Percentiles rank a stretch among this genome's conserved stretches.
These are phyloP conservation scores for Yarrowia divulgata DNA, from an alignment of 805 yeast genomes.

Conservation along the genomic window DNA sequence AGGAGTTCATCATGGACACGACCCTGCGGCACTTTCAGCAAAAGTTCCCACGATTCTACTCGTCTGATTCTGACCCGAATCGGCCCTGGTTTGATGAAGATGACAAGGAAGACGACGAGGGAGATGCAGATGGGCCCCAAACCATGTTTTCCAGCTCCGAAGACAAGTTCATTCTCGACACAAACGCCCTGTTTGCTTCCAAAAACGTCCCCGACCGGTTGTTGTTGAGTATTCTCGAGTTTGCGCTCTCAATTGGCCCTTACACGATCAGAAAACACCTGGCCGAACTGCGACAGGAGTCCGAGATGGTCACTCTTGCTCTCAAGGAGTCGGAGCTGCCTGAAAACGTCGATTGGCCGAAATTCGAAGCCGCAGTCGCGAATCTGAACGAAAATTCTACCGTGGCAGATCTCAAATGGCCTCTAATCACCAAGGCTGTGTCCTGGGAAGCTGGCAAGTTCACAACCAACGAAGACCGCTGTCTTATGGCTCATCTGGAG, in stretches of 20 bases:
- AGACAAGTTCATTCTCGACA: conserved; percentile 29
- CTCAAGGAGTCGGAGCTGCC: conserved; percentile 6
- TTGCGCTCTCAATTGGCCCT: conserved; percentile 5
- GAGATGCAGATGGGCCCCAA: conserved; percentile 31
- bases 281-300: conserved; percentile 20
- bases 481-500: conserved; percentile 34
- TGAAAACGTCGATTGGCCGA: conserved; percentile 10
- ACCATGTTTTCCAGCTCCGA: conserved; percentile 17
- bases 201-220: neutral
- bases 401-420: neutral
- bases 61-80: neutral
- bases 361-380: neutral
- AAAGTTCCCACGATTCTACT: conserved; percentile 17
- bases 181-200: neutral
- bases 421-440: neutral
- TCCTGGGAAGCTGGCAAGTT: neutral
- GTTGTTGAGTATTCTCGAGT: conserved; percentile 24
- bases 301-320: conserved; percentile 27
- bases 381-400: neutral
- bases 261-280: conserved; percentile 27
- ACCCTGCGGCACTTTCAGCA: neutral
- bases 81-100: conserved; percentile 23
- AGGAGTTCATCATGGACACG: neutral
- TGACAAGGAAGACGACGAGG: conserved; percentile 34
- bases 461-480: conserved; percentile 2